Conservation (phyloP, 176 grass and related monocot genomes). For the Juncus effusus region DNA sequence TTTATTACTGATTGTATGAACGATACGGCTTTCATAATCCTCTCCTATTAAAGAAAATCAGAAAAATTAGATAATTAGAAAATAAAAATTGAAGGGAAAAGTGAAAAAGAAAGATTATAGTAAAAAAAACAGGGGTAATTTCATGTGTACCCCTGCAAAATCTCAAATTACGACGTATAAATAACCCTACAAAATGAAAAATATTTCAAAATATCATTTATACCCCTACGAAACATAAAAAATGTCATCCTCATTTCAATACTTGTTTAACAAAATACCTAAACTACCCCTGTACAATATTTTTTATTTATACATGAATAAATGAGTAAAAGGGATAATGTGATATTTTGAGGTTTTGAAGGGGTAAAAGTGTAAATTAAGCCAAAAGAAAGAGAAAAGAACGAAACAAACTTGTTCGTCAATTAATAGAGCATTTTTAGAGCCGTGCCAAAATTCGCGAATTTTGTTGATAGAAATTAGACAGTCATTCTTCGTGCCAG, state of each 20-base stretch:
- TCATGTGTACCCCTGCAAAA: no score
- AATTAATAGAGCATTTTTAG: constrained; percentile 51
- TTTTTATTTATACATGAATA: no score
- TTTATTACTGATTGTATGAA: constrained; percentile 52
- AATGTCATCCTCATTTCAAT: no score
- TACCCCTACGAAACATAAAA: no score
- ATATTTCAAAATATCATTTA: no score
- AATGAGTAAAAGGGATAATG: neutral
- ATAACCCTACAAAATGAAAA: no score
- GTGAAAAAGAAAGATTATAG: no score
- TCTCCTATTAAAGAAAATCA: constrained; percentile 38
- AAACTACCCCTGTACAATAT: no score
- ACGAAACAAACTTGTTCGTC: constrained; percentile 56
- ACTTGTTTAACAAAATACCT: no score
- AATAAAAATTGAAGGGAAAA: neutral
- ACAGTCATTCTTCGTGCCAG: constrained; percentile 49
- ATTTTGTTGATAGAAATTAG: constrained; percentile 60
- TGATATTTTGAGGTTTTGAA: no score
- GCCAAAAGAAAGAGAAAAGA: neutral
- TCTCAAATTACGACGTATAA: no score
- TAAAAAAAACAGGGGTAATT: no score
- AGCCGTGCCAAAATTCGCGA: constrained; percentile 76
- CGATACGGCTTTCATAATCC: constrained; percentile 70
- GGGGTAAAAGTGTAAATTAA: constrained; percentile 5
- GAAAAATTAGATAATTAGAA: neutral